Evolutionary conservation across 257 asterid species (phyloP), one percentile per base, ranked within the genome.

Genomic region (Gentiana macrophylla): DNA sequence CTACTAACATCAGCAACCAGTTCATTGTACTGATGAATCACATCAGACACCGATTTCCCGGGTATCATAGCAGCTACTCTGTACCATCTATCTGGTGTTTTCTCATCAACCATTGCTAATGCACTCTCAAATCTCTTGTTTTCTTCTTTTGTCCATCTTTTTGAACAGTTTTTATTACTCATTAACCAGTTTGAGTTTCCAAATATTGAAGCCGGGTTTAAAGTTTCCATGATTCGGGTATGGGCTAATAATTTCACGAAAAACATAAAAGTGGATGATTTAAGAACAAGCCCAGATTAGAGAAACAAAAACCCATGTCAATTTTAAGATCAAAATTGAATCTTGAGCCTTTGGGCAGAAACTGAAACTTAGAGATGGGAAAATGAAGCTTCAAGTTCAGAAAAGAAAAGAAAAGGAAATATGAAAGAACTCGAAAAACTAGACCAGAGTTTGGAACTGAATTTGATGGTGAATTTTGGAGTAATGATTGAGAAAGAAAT

Each of bases 101-200:
- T 80, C 64, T 89, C 91, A 35, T 85, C 95, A 55, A 70, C 72
- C 15, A 76, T 32, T 12, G 91, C 97, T 5, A 89, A 79, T 12
- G 94, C 95, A 41, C 70, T 76, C 72, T 89, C 97, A 48, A 89
- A 89, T 61, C 2, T 60, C 83, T 81, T 74, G 84, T 89, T 89
- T 75, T 89, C 95, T 62, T 85, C 94, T 63, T 73, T 65, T 4
- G 86, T 85, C 95, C 97, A 89, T 62, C 50, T 36, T 2, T 75
- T 63, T 60, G 66, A 71, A 53, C 67, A 64, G 1, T 70, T 65
- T 52, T 71, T 66, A 1, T 72, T 64, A 50, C 70, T 66, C 32
- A 65, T 73, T 50, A 78, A 60, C 78, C 80, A 60, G 35, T 68
- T 63, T 12, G 84, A 67, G 51, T 65, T 69, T 56, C 68, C 51